A percentile compares a stretch with the other conserved stretches of the same genome.
Evolutionary conservation across 345 rosid species (phyloP).

Genomic region (rapeseed (Brassica napus)): Da-Ae NC_063451.1:27737501-27738000

Average conservation of each 20-base stretch:
- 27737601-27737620: slow-evolving; percentile 37
- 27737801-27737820: slow-evolving; percentile 58
- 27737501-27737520: slow-evolving; percentile 34
- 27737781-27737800: slow-evolving; percentile 37
- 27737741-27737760: slow-evolving; percentile 52
- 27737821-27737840: slow-evolving; percentile 56
- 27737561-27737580: slow-evolving; percentile 46
- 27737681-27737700: slow-evolving; percentile 62
- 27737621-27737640: slow-evolving; percentile 40
- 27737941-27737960: slow-evolving; percentile 60
- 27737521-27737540: slow-evolving; percentile 40
- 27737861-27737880: slow-evolving; percentile 61
- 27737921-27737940: slow-evolving; percentile 80
- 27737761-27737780: slow-evolving; percentile 47
- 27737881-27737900: slow-evolving; percentile 55
- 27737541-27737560: not conserved
- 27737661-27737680: slow-evolving; percentile 58
- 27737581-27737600: slow-evolving; percentile 40
- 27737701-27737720: slow-evolving; percentile 38
- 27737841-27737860: slow-evolving; percentile 70
- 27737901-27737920: slow-evolving; percentile 52
- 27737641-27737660: slow-evolving; percentile 42
- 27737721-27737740: slow-evolving; percentile 30
- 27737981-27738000: slow-evolving; percentile 61
- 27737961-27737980: slow-evolving; percentile 64